These are phyloP conservation scores for Colletotrichum tofieldiae DNA, from an alignment of 2,329 filamentous ascomycete genomes.

Conservation along the genomic window DNA sequence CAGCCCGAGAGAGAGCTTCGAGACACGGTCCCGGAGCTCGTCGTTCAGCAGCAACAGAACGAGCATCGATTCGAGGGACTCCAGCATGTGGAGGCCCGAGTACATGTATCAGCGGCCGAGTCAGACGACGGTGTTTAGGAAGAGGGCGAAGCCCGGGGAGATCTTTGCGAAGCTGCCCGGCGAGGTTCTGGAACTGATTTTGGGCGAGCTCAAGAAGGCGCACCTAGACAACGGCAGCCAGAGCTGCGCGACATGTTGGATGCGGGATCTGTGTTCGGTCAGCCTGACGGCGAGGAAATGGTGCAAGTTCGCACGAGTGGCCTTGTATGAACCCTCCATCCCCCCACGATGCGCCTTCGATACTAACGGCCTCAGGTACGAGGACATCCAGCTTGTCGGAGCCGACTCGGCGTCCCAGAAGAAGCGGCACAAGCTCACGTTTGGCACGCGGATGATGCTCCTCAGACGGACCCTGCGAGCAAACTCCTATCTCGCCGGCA, in stretches of 20 bases:
- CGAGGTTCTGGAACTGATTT: constrained; percentile 72
- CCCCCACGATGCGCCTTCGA: not conserved
- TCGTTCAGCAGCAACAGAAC: constrained; percentile 56
- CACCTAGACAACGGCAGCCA: constrained; percentile 65
- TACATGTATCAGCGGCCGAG: constrained; percentile 46
- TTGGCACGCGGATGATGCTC: constrained; percentile 69
- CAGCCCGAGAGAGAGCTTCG: constrained; percentile 50
- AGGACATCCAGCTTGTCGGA: constrained; percentile 72
- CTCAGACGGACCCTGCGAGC: constrained; percentile 71
- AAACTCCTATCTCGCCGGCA: constrained; percentile 66
- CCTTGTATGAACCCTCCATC: constrained; percentile 60
- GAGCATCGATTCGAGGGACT: constrained; percentile 59
- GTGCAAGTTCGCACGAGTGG: constrained; percentile 65
- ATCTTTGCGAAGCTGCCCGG: constrained; percentile 69
- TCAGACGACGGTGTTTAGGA: constrained; percentile 46
- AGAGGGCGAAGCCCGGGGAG: constrained; percentile 62
- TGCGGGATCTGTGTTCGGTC: constrained; percentile 71
- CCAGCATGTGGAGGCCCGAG: constrained; percentile 47
- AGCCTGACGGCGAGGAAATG: constrained; percentile 67
- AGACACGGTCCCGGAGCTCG: constrained; percentile 47
- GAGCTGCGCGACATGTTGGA: constrained; percentile 77
- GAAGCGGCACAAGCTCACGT: constrained; percentile 70
- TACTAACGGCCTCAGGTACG: constrained; percentile 60
- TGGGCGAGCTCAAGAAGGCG: constrained; percentile 66
- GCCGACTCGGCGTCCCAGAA: constrained; percentile 69